Base-by-base conservation (phyloP, 805 yeast species). In the Helenozyma baotianmanensis region DNA sequence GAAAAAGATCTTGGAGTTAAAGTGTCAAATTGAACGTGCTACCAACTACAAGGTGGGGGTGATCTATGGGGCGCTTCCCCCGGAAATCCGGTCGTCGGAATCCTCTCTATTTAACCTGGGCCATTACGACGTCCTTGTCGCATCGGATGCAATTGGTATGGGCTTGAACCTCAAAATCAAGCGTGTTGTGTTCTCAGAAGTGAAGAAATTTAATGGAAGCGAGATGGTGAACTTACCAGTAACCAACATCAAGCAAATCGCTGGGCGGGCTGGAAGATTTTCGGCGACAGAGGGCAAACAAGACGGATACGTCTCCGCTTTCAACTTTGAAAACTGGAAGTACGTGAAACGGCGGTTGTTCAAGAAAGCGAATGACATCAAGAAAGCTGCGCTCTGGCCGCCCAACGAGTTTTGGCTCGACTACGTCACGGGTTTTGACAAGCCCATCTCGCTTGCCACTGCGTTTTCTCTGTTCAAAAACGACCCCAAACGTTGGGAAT, bases 111-210 rank as follows among this genome's bases (percentile, higher is more conserved):
- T 92, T 57, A 92, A 92, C 52, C 61, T 53, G n/a, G 90, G 95
- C 2, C 72, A 73, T 22, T 82, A 77, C 42, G 92, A 89, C 48
- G 71, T 84, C n/a, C 64, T 92, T 23, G 84, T 92, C 6, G 97
- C 98, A 1, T 84, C 96, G 2, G 97, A 92, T 62, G 98, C 98
- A 0, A 79, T 92, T 41, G 98, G 98, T 2, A 90, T 92, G 97
- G 98, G 98, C 0, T 68, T 92, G 33, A 92, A 92, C 51, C 65
- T 92, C 49, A 80, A 84, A 16, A 89, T 92, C 43, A 76, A 79
- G 38, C 64, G 97, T 39, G 74, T 92, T 4, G 72, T 92, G 1
- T 89, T 92, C 52, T 75, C 82, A 12, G 70, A 80, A 1, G 62
- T 74, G 17, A 54, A 54, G 30, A 92, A 92, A 56, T 89, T 73